These are phyloP conservation scores for Solanum peruvianum DNA, from an alignment of 257 asterid species.

Conservation along the genomic window DNA sequence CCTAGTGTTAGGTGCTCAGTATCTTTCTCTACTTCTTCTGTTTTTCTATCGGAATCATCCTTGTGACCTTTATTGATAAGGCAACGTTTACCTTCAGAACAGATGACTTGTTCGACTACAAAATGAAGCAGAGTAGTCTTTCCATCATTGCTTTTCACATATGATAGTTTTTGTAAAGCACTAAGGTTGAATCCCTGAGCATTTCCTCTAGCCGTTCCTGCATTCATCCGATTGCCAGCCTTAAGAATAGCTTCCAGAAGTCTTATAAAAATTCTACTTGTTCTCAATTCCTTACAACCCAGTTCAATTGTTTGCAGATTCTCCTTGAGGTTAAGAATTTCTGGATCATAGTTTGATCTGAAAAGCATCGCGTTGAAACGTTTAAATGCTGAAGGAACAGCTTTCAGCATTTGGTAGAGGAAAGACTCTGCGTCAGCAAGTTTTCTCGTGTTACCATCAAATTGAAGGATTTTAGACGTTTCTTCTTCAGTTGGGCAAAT, in stretches of 20 bases:
- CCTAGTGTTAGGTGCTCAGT: slow-evolving; percentile 41
- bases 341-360: slow-evolving; percentile 50
- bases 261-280: slow-evolving; percentile 48
- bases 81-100: slow-evolving; percentile 56
- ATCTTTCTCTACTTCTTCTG: slow-evolving; percentile 18
- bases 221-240: slow-evolving; percentile 80
- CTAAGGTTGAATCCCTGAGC: slow-evolving; percentile 72
- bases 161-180: slow-evolving; percentile 48
- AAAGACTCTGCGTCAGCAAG: slow-evolving; percentile 85
- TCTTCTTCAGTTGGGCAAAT: slow-evolving; percentile 70
- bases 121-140: slow-evolving; percentile 72
- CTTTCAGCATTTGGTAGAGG: slow-evolving; percentile 55
- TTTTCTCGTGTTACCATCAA: slow-evolving; percentile 42
- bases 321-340: slow-evolving; percentile 57
- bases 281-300: slow-evolving; percentile 59
- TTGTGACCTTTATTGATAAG: neutral
- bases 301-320: slow-evolving; percentile 49
- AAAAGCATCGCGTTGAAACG: slow-evolving; percentile 69
- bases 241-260: slow-evolving; percentile 81
- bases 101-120: slow-evolving; percentile 67
- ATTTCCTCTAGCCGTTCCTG: slow-evolving; percentile 72
- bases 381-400: slow-evolving; percentile 58
- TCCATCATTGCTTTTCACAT: slow-evolving; percentile 66
- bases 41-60: neutral
- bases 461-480: slow-evolving; percentile 42